Evolutionary conservation across 2,329 filamentous ascomycete genomes (phyloP), one percentile per base, ranked within the genome.

Genomic region (Sclerotiophoma versabilis): DNA sequence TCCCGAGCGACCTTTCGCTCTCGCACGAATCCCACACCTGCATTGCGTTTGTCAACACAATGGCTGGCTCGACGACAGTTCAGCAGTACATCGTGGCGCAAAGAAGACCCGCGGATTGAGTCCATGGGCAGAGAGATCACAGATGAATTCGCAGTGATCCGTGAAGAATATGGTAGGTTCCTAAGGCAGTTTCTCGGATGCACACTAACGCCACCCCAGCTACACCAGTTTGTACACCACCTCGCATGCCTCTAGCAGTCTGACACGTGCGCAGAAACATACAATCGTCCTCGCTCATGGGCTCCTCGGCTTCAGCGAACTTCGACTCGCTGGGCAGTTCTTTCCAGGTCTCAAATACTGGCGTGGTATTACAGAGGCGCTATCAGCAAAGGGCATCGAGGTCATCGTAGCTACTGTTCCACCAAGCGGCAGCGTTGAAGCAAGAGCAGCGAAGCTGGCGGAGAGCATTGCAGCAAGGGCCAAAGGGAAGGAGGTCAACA

Each of bases 241-340:
- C 20, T 36, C 17, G 39, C 12, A 77, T 72, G 11, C 39, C n/a
- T 30, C 36, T 6, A 8, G 15, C 15, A 1, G 33, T 20, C 60
- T 68, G 29, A 67, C 34, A 27, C 7, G 20, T 10, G n/a, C 15
- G 14, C 39, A 75, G 34, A 83, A 83, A 65, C 69, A 87, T 62
- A 83, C 84, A 2, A 81, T 88, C 46, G 80, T 88, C 42, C 81
- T 88, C 9, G 85, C 85, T 4, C 85, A 88, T 72, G 85, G 85
- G n/a, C 77, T 88, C 10, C 74, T 88, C 17, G 85, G 85, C n/a
- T 88, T 88, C 68, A 83, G 87, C 60, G 84, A 87, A 66, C 70
- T 87, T 9, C 82, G 79, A 14, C 74, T 85, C 5, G 83, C 78
- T 2, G 84, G 84, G 0, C 71, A 72, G 11, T 75, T 76, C 30